phyloP scores from a whole-genome alignment of 495 filamentous ascomycete genomes.

The Glonium stellatum region DNA sequence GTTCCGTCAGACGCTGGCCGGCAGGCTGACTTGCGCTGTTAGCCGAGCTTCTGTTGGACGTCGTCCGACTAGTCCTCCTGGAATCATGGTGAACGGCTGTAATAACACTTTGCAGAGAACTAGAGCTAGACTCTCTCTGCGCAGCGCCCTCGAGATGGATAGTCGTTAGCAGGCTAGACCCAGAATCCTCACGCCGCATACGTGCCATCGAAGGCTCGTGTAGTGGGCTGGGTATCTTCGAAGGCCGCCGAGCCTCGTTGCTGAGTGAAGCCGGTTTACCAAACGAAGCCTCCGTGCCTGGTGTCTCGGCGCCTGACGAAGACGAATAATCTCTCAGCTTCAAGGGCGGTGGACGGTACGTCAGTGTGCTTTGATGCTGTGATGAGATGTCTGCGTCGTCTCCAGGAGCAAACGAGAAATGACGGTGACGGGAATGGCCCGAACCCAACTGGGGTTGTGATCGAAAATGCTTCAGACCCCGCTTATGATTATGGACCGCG shows the following conservation, averaged over 20 bases:
- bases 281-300: not conserved
- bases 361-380: slow-evolving; percentile 3
- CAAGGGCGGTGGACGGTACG: not conserved
- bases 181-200: slow-evolving; percentile 19
- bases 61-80: not conserved
- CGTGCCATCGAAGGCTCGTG: slow-evolving; percentile 8
- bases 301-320: not conserved
- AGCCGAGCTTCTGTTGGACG: not conserved
- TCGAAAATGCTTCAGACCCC: slow-evolving; percentile 4
- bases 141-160: not conserved
- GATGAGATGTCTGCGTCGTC: slow-evolving; percentile 16
- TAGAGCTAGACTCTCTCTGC: slow-evolving; percentile 16
- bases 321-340: not conserved
- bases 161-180: slow-evolving; percentile 10
- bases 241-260: slow-evolving; percentile 19
- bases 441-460: slow-evolving; percentile 13
- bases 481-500: not conserved
- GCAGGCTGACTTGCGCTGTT: not conserved
- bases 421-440: slow-evolving; percentile 10
- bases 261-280: not conserved
- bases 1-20: not conserved
- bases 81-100: slow-evolving; percentile 10
- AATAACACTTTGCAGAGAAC: slow-evolving; percentile 3
- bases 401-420: slow-evolving; percentile 34
- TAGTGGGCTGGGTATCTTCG: slow-evolving; percentile 34